A percentile compares a stretch with the other conserved stretches of the same genome.
These are phyloP conservation scores for Oryza meridionalis DNA, from an alignment of 176 grass and related monocot species.

Conservation along the genomic window DNA sequence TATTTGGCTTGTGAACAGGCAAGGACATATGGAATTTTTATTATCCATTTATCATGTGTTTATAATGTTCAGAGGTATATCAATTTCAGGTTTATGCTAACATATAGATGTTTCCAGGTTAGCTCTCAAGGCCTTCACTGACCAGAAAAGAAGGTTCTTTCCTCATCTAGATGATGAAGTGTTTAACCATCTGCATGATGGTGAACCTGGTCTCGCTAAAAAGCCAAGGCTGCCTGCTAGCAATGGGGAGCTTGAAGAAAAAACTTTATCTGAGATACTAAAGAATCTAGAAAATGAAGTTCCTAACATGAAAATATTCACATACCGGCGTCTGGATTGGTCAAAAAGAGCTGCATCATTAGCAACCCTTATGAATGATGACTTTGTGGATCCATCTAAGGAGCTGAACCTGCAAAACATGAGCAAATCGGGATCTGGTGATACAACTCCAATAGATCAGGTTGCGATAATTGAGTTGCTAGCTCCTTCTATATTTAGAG, in stretches of 20 bases:
- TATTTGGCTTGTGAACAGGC: conserved; percentile 7
- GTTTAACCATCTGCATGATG: conserved; percentile 55
- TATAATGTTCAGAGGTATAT: background rate
- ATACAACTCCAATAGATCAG: conserved; percentile 51
- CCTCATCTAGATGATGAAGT: conserved; percentile 92
- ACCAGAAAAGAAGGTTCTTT: conserved; percentile 95
- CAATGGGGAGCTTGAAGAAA: conserved; percentile 55
- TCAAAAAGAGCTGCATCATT: conserved; percentile 83
- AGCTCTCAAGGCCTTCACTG: conserved; percentile 94
- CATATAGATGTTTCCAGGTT: conserved; percentile 64
- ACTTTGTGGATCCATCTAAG: conserved; percentile 65
- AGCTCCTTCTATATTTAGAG: conserved; percentile 87
- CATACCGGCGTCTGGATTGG: conserved; percentile 89
- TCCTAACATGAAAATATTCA: conserved; percentile 69
- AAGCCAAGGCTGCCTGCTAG: conserved; percentile 42
- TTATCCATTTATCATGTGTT: conserved; percentile 13
- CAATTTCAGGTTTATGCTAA: conserved; percentile 17
- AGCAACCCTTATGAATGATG: conserved; percentile 59
- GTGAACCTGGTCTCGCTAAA: conserved; percentile 55
- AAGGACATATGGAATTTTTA: background rate
- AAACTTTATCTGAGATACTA: conserved; percentile 72
- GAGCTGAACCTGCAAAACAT: conserved; percentile 62
- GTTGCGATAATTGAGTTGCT: conserved; percentile 88
- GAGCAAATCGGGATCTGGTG: conserved; percentile 47
- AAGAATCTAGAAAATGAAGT: conserved; percentile 73